Evolutionary conservation across 768 basidiomycete species (phyloP).

Genomic region (Mycena olivaceomarginata): DNA sequence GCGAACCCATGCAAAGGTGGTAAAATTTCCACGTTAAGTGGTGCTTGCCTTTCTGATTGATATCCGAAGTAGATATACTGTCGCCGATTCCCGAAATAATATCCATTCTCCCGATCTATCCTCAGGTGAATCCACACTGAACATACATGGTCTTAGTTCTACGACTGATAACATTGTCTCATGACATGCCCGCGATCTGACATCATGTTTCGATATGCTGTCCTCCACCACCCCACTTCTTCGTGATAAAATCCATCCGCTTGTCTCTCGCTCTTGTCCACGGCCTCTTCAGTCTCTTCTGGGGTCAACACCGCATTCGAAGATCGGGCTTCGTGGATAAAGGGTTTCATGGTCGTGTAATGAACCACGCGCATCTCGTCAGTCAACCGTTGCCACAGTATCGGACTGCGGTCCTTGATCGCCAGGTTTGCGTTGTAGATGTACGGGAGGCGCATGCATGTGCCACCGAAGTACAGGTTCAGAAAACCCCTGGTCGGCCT

Average conservation of each 20-base stretch:
- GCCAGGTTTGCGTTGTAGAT: not conserved
- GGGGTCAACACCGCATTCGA: not conserved
- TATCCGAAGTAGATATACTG: too few species aligned
- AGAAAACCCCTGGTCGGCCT: constrained; percentile 67
- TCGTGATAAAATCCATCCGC: not conserved
- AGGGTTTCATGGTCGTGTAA: not conserved
- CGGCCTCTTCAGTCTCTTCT: too few species aligned
- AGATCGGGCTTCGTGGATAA: not conserved
- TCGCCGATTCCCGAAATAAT: too few species aligned
- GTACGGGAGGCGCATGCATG: constrained; percentile 49
- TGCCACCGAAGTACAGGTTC: constrained; percentile 58
- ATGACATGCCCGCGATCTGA: too few species aligned
- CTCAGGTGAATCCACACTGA: too few species aligned
- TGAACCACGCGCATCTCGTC: not conserved
- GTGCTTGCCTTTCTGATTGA: too few species aligned
- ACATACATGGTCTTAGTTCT: too few species aligned
- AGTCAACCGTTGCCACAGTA: not conserved
- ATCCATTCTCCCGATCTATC: too few species aligned
- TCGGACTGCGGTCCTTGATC: not conserved
- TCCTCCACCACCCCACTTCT: not conserved
- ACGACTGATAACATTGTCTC: too few species aligned
- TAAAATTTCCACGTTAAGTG: too few species aligned
- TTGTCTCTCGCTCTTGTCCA: not conserved
- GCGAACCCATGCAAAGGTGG: too few species aligned
- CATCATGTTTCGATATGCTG: too few species aligned